These are phyloP conservation scores for Starmerella bombicola DNA, from an alignment of 805 yeast genomes.

Conservation along the genomic window DNA sequence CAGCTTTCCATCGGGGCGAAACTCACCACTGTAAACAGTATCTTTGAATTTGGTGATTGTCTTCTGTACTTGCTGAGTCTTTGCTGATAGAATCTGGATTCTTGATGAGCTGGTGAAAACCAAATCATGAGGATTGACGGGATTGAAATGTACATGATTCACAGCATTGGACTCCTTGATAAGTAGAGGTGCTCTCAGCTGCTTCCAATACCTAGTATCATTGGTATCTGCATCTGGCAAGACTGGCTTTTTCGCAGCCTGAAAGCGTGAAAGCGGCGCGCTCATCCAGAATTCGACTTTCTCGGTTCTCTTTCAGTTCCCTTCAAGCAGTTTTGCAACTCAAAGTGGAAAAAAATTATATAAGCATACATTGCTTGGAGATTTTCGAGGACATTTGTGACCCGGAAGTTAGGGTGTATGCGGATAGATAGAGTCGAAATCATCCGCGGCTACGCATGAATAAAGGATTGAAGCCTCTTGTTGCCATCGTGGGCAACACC, in stretches of 20 bases:
- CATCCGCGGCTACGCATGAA: too few species aligned
- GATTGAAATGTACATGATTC: conserved; percentile 77
- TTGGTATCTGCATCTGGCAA: conserved; percentile 23
- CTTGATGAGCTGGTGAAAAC: conserved; percentile 87
- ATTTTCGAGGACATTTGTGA: too few species aligned
- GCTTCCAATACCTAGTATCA: conserved; percentile 89
- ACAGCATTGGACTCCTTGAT: conserved; percentile 91
- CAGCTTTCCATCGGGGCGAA: conserved; percentile 79
- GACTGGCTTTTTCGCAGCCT: conserved; percentile 19
- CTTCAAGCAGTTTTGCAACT: too few species aligned
- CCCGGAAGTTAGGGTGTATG: too few species aligned
- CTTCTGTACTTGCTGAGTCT: conserved; percentile 79
- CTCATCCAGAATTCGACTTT: conserved; percentile 17
- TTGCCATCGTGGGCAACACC: conserved; percentile 79
- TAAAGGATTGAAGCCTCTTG: conserved; percentile 34
- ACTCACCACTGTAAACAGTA: conserved; percentile 83
- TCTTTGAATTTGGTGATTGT: conserved; percentile 83
- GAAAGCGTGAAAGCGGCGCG: conserved; percentile 19
- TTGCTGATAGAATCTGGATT: conserved; percentile 85
- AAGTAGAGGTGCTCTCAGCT: conserved; percentile 70
- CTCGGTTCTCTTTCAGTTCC: too few species aligned
- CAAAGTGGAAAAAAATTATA: too few species aligned
- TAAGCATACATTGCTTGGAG: too few species aligned
- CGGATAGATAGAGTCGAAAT: too few species aligned
- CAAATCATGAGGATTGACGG: conserved; percentile 70